phyloP scores from a whole-genome alignment of 2,329 filamentous ascomycete genomes.

The Exserohilum rostratum region DNA sequence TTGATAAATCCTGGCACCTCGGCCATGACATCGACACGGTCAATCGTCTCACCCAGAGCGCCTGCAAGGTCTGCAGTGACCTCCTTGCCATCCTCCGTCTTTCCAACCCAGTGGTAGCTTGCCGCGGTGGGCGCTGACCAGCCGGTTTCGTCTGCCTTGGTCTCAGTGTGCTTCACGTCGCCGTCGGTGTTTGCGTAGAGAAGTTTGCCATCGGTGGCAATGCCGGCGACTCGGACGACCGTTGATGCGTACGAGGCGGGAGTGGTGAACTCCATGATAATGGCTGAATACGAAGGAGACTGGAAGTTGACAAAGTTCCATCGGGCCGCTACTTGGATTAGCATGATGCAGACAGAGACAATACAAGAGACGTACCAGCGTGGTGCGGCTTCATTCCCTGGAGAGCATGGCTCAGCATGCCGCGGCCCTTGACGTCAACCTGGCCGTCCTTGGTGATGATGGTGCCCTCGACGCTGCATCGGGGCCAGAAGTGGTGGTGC shows the following conservation, averaged over 20 bases:
- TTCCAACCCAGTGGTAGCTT: conserved; percentile 79
- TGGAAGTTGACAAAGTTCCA: conserved; percentile 98
- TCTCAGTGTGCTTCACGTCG: conserved; percentile 70
- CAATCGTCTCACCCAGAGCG: conserved; percentile 70
- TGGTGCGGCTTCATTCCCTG: conserved; percentile 99
- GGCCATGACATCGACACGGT: conserved; percentile 93
- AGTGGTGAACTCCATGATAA: conserved; percentile 96
- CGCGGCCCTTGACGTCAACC: conserved; percentile 80
- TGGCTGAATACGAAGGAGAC: conserved; percentile 80
- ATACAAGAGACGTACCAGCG: conserved; percentile 62
- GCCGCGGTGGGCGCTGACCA: conserved; percentile 86
- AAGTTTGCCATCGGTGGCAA: conserved; percentile 81
- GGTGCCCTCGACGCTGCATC: conserved; percentile 79
- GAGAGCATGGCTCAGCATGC: conserved; percentile 80
- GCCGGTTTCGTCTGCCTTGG: conserved; percentile 77
- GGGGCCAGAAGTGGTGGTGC: conserved; percentile 93
- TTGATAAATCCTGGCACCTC: conserved; percentile 97
- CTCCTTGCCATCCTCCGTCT: conserved; percentile 74
- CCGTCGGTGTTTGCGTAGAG: conserved; percentile 72
- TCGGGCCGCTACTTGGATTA: conserved; percentile 63
- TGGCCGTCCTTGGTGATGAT: conserved; percentile 83
- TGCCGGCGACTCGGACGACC: conserved; percentile 78
- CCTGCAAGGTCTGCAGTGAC: conserved; percentile 74
- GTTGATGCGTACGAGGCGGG: conserved; percentile 91
- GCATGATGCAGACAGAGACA: neutral